These are phyloP conservation scores for Chaetomium globosum DNA, from an alignment of 2,329 filamentous ascomycete genomes.

Conservation along the genomic window DNA sequence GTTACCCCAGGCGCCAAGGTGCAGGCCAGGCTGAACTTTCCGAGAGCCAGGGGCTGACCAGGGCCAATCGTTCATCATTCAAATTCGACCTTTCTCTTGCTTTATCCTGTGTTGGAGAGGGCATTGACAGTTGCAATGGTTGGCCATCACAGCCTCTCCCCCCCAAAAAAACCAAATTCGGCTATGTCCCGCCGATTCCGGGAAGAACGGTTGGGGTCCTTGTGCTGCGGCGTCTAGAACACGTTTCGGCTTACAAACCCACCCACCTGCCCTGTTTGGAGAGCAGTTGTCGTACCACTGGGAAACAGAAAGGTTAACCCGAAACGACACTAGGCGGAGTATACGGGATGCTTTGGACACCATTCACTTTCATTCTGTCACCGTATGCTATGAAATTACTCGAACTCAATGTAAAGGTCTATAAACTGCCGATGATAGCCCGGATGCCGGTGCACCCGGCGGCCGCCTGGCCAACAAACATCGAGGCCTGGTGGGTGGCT, in stretches of 20 bases:
- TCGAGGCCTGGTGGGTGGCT: conserved; percentile 2
- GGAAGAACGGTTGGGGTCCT: not conserved
- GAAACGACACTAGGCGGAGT: not conserved
- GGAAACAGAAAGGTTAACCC: not conserved
- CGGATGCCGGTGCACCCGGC: conserved; percentile 3
- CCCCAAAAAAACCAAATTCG: not conserved
- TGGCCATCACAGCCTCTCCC: not conserved
- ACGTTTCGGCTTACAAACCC: conserved; percentile 20
- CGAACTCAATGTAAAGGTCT: not conserved
- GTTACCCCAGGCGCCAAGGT: conserved; percentile 8
- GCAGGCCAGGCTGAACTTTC: not conserved
- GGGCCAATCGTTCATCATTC: not conserved
- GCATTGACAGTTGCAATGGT: not conserved
- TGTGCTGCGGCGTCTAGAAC: conserved; percentile 13
- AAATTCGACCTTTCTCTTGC: not conserved
- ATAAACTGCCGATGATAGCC: not conserved
- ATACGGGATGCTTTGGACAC: not conserved
- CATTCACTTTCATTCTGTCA: not conserved
- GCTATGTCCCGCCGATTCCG: conserved; percentile 1
- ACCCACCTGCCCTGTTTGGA: not conserved
- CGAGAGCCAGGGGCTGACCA: not conserved
- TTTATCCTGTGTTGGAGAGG: not conserved
- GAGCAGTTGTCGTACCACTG: not conserved
- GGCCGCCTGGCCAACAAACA: not conserved
- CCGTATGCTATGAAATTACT: not conserved